Evolutionary conservation across 169 alveolate genomes (phyloP), one percentile per base, ranked within the genome.

Genomic region (Plasmodium berghei): DNA sequence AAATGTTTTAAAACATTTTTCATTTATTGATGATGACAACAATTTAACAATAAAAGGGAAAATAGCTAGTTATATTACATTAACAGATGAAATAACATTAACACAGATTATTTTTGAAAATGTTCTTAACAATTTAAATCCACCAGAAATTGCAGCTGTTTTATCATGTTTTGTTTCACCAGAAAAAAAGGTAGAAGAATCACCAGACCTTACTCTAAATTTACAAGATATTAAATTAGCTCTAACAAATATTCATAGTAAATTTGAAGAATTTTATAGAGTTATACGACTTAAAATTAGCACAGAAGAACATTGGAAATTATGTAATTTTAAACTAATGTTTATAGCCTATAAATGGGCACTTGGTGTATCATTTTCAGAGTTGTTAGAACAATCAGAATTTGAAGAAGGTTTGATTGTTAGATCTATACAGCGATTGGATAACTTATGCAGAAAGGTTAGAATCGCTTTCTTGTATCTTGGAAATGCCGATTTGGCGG

Each of bases 331-430:
- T 62, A 75, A 75, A 10, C 58, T 69, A 14, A 69, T 71, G 92
- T 73, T 73, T 45, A 75, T 94, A 61, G 89, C 93, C 1, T 94
- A 94, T 62, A 93, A 94, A 69, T 94, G 96, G 96, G 94, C 96
- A 5, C 85, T 59, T 5, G 96, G 96, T 34, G 71, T 54, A n/a
- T 94, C 96, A 18, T 94, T 94, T 66, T 74, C 90, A 61, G 96
- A 94, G 62, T 73, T 94, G 16, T 88, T 94, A 90, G 94, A 94
- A 64, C 88, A 89, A 22, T 87, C 95, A 10, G 95, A 92, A 26
- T 59, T 72, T 18, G 96, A 97, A 94, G 99, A 97, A 93, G 99
- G 99, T 18, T 94, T 95, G 52, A 96, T 98, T 28, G 99, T 98
- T 45, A 92, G 99, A 63, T 95, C 97, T 8, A 96, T 98, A 59